Base-by-base conservation (phyloP, 768 basidiomycete genomes). In the Boletus tomentosulus region DNA sequence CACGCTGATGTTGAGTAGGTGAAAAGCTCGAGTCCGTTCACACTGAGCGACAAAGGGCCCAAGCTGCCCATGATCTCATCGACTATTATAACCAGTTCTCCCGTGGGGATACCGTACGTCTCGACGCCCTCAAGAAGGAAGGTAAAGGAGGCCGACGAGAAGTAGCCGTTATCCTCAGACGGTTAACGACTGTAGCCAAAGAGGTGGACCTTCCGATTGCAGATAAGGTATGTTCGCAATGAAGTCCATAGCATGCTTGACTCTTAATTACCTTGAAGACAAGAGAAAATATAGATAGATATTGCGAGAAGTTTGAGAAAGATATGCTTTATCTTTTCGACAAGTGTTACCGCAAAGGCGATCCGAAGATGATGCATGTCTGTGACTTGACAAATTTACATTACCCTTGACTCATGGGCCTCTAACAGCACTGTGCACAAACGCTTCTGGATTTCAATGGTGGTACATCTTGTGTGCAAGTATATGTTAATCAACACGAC, bases 321-420 rank as follows among this genome's bases (percentile, higher is more conserved):
- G 96, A 98, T 66, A 96, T 98, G 84, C 82, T 99, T 50, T 85
- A 89, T 65, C 76, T 98, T 39, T 99, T 99, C 66, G 97, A 99
- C 68, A 77, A 89, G 60, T 95, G 91, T 63, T 99, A 98, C 71
- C 84, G 95, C 49, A 92, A 92, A 66, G 94, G 95, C 31, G 97
- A 99, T 66, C 97, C 97, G 0, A 96, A 96, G 73, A 91, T 98
- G 89, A 99, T 99, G 97, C 92, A 95, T 74, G 97, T 89, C 54
- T 43, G 82, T 75, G 57, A 35, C 45, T 35, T 22, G 41, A 44
- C 50, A 50, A 46, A 55, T 46, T 47, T n/a, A 43, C 28, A 28
- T 43, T 54, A 39, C 38, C 30, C 11, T 54, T 37, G 35, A 48
- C 57, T 60, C 34, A 62, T 54, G 45, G 39, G 34, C 53, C 51